A percentile compares a stretch with the other conserved stretches of the same genome.
Evolutionary conservation across 495 filamentous ascomycete species (phyloP).

Genomic region (Viridothelium virens): DNA sequence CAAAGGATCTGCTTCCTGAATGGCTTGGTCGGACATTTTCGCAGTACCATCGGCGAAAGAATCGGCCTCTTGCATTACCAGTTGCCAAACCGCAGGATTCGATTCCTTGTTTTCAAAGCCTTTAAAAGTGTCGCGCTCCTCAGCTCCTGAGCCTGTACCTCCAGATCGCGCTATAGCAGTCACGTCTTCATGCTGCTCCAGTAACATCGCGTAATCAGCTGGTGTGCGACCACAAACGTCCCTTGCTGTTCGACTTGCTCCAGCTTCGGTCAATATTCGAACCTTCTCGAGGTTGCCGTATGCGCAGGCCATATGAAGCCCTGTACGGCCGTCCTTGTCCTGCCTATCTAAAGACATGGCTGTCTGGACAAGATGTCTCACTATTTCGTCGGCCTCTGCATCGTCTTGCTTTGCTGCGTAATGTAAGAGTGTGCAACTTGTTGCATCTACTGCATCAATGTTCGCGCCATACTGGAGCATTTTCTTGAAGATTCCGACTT

Average conservation of each 20-base stretch:
- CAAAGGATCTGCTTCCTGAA: neutral
- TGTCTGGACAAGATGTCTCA: neutral
- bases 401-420: neutral
- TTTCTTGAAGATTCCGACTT: neutral
- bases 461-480: neutral
- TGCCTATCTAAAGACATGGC: neutral
- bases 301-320: neutral
- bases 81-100: neutral
- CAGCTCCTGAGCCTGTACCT: neutral
- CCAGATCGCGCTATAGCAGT: neutral
- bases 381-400: neutral
- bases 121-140: neutral
- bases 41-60: neutral
- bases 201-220: neutral
- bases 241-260: neutral
- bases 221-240: neutral
- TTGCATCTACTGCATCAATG: neutral
- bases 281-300: neutral
- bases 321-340: neutral
- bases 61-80: neutral
- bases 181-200: neutral
- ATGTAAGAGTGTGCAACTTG: neutral
- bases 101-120: neutral
- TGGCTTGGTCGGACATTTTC: neutral
- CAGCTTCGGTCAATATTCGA: neutral